Conservation (phyloP, 257 asterid genomes). For the Ocimum tenuiflorum region DNA sequence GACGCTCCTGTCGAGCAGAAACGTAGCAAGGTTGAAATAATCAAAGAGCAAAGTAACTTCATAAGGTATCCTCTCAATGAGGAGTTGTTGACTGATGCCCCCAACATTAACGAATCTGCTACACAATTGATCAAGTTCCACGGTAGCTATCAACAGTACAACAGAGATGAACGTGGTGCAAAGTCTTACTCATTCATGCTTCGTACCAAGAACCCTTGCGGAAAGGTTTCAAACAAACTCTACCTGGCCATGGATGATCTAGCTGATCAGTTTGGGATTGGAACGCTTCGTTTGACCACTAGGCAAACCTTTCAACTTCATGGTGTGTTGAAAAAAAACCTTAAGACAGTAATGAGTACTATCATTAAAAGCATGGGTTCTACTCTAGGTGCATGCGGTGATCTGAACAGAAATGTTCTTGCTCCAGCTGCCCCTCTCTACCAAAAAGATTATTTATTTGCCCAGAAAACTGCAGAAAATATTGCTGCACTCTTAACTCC, state of each 20-base stretch:
- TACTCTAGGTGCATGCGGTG: constrained; percentile 98
- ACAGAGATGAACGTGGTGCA: constrained; percentile 86
- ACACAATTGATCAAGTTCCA: constrained; percentile 93
- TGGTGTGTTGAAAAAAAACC: constrained; percentile 79
- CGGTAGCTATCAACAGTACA: constrained; percentile 91
- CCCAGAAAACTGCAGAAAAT: constrained; percentile 88
- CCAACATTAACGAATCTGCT: constrained; percentile 80
- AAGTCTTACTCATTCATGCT: constrained; percentile 90
- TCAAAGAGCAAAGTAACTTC: constrained; percentile 87
- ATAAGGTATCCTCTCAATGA: constrained; percentile 91
- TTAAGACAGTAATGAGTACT: constrained; percentile 93
- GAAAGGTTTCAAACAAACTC: constrained; percentile 82
- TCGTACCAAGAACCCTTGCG: constrained; percentile 95
- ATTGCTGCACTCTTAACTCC: constrained; percentile 93
- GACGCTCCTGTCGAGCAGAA: constrained; percentile 56
- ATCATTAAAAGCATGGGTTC: constrained; percentile 83
- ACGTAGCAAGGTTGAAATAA: constrained; percentile 88
- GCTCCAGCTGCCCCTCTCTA: constrained; percentile 86
- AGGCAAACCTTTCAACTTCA: constrained; percentile 97
- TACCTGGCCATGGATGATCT: constrained; percentile 89
- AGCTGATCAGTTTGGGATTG: constrained; percentile 90
- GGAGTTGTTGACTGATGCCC: constrained; percentile 72
- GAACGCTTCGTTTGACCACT: constrained; percentile 90
- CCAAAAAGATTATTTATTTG: constrained; percentile 74
- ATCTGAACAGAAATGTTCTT: constrained; percentile 86